phyloP scores from a whole-genome alignment of 2,329 filamentous ascomycete species.

The Colletotrichum agaves region DNA sequence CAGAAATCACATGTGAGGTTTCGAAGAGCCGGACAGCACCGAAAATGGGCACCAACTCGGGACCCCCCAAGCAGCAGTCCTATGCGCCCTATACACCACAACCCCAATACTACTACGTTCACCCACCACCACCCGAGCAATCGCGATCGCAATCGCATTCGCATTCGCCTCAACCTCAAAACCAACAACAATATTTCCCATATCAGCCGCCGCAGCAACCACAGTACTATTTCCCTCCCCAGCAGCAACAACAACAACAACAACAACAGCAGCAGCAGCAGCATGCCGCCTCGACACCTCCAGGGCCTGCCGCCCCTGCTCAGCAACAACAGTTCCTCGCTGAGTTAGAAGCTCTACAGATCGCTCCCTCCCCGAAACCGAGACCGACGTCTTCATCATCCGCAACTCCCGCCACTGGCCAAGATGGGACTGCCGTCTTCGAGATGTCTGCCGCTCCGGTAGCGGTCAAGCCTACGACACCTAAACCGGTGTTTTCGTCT shows the following conservation, averaged over 20 bases:
- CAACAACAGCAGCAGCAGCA: slow-evolving; percentile 18
- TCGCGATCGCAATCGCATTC: too few species aligned
- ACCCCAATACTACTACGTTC: slow-evolving; percentile 27
- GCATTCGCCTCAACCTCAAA: background rate
- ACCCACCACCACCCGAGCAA: slow-evolving; percentile 5
- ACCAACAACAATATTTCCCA: background rate
- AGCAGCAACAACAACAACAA: slow-evolving; percentile 20
- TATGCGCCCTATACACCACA: slow-evolving; percentile 28
- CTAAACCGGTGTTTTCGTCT: background rate
- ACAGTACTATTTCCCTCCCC: slow-evolving; percentile 28
- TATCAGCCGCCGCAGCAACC: slow-evolving; percentile 28
- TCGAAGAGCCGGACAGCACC: background rate
- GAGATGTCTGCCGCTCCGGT: slow-evolving; percentile 30
- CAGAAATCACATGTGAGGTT: background rate
- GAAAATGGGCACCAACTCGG: slow-evolving; percentile 30
- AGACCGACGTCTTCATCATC: slow-evolving; percentile 17
- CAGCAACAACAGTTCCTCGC: slow-evolving; percentile 33
- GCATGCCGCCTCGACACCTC: background rate
- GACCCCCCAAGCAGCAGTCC: slow-evolving; percentile 8
- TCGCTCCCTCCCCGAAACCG: background rate
- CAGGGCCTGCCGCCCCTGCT: background rate
- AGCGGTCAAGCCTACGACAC: background rate
- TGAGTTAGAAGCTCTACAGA: slow-evolving; percentile 32
- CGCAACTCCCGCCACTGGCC: background rate
- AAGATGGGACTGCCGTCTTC: background rate